phyloP scores from a whole-genome alignment of 345 rosid genomes.

The Brassica rapa region DNA sequence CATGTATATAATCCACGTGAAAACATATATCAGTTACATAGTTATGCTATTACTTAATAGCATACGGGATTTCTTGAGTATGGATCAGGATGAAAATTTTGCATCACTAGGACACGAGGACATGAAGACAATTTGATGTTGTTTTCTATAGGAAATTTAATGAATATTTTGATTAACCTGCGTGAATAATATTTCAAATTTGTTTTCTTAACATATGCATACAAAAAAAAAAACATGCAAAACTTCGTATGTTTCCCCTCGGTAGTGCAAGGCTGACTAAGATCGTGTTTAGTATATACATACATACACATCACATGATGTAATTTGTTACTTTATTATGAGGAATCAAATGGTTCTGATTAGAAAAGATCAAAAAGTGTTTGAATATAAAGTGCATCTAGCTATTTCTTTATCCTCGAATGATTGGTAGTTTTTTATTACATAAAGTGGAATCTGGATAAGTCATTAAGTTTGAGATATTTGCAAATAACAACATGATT shows the following conservation, averaged over 20 bases:
- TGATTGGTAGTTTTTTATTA: conserved; percentile 31
- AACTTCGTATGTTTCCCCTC: conserved; percentile 14
- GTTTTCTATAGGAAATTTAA: not conserved
- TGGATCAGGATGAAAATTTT: conserved; percentile 9
- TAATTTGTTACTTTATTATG: conserved; percentile 27
- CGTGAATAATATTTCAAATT: conserved; percentile 2
- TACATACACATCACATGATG: conserved; percentile 34
- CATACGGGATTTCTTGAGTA: conserved; percentile 5
- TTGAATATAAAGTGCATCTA: conserved; percentile 33
- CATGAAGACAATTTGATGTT: conserved; percentile 25
- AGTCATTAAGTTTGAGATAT: conserved; percentile 14
- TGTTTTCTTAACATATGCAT: not conserved
- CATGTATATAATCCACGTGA: conserved; percentile 4
- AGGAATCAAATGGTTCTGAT: conserved; percentile 14
- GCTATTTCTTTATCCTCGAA: not conserved
- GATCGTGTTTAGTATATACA: conserved; percentile 13
- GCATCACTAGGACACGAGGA: conserved; percentile 31
- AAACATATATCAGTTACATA: not conserved
- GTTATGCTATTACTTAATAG: not conserved
- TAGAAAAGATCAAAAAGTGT: conserved; percentile 32
- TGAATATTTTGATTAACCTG: not conserved
- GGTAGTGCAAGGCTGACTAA: conserved; percentile 25
- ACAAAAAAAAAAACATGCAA: not conserved
- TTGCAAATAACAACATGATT: conserved; percentile 15
- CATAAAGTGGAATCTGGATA: conserved; percentile 12